A percentile compares a stretch with the other conserved stretches of the same genome.
These are phyloP conservation scores for Mariannaea sp. DNA, from an alignment of 2,329 filamentous ascomycete genomes.

Conservation along the genomic window DNA sequence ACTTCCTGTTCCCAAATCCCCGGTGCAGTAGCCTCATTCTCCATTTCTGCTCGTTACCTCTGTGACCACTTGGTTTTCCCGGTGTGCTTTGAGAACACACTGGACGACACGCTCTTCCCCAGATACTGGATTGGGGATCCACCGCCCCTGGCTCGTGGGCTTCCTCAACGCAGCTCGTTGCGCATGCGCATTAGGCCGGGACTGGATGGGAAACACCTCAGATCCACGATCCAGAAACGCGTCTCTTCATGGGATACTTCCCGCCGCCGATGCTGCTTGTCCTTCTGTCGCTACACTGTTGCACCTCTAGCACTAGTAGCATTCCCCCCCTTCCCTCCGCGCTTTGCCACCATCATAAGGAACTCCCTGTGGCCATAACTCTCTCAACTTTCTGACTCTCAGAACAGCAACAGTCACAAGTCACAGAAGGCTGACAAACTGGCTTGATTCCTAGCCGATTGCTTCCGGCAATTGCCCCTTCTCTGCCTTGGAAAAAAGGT, in stretches of 20 bases:
- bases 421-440: slow-evolving; percentile 8
- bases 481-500: slow-evolving; percentile 7
- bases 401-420: slow-evolving; percentile 7
- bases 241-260: not conserved
- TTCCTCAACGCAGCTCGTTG: not conserved
- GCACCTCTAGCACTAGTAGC: slow-evolving; percentile 8
- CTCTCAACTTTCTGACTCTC: slow-evolving; percentile 6
- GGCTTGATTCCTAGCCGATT: slow-evolving; percentile 2
- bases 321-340: slow-evolving; percentile 1
- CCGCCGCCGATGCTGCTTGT: not conserved
- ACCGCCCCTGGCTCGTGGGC: slow-evolving; percentile 29
- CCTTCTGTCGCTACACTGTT: not conserved
- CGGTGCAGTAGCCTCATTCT: slow-evolving; percentile 17
- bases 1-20: slow-evolving; percentile 21
- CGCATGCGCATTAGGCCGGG: slow-evolving; percentile 6
- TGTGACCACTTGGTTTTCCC: slow-evolving; percentile 1
- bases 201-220: slow-evolving; percentile 4
- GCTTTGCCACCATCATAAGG: slow-evolving; percentile 1
- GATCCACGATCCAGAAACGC: slow-evolving; percentile 14
- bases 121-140: slow-evolving; percentile 29
- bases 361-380: not conserved
- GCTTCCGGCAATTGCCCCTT: slow-evolving; percentile 3
- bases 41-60: slow-evolving; percentile 16
- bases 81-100: slow-evolving; percentile 1
- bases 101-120: slow-evolving; percentile 7